Conservation (phyloP, 257 asterid species). For the Leptodermis oblonga region DNA sequence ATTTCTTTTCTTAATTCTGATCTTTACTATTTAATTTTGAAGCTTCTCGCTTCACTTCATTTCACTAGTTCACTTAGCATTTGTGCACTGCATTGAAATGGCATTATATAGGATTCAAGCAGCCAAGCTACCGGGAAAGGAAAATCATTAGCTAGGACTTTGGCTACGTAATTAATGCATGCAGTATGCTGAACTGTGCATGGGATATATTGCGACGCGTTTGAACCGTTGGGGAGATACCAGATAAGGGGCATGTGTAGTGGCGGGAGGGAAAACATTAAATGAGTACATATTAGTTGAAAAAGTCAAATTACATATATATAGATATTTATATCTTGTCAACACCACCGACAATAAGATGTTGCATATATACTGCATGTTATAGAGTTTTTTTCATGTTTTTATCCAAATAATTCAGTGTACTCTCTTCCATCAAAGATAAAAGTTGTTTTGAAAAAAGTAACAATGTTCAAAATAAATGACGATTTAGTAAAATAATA, state of each 20-base stretch:
- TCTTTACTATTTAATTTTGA: too few relatives aligned
- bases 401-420: too few relatives aligned
- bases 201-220: neutral
- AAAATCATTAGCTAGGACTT: neutral
- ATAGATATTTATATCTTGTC: neutral
- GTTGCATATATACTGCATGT: too few relatives aligned
- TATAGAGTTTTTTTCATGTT: too few relatives aligned
- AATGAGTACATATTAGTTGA: neutral
- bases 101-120: neutral
- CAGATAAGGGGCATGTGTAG: neutral
- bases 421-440: too few relatives aligned
- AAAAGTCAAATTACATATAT: neutral
- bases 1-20: neutral
- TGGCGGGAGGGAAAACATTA: conserved; percentile 12
- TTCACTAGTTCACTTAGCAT: too few relatives aligned
- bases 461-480: too few relatives aligned
- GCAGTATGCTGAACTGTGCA: neutral
- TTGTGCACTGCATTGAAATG: neutral
- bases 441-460: too few relatives aligned
- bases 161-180: neutral
- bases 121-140: too few relatives aligned
- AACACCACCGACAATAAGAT: neutral
- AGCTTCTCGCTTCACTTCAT: neutral
- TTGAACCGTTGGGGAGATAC: neutral
- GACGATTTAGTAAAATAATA: too few relatives aligned